Evolutionary conservation across 1,284 basidiomycete genomes (phyloP).

Genomic region (Ganoderma boninense): DNA sequence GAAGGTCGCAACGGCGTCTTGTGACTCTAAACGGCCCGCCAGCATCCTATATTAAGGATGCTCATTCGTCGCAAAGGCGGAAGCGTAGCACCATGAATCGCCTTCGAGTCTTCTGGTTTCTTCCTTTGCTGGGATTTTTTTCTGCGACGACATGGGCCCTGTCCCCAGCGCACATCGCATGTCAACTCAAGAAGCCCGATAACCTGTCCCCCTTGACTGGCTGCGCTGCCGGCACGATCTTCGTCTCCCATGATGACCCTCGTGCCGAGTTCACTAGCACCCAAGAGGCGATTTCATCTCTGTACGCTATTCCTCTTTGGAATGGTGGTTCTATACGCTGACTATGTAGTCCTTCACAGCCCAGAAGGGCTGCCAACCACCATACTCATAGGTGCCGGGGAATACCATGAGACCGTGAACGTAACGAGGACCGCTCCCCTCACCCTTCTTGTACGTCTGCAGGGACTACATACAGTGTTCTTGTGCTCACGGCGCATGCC

Average conservation of each 20-base stretch:
- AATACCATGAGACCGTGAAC: conserved; percentile 68
- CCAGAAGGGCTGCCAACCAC: conserved; percentile 47
- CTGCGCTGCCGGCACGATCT: conserved; percentile 65
- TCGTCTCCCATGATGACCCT: conserved; percentile 58
- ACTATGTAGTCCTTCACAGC: conserved; percentile 36
- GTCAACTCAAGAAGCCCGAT: conserved; percentile 58
- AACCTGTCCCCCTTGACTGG: conserved; percentile 53
- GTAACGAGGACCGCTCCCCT: conserved; percentile 62
- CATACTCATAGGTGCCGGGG: conserved; percentile 69
- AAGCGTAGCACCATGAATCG: neutral
- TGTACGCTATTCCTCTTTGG: conserved; percentile 47
- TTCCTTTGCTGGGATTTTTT: neutral
- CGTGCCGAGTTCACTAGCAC: conserved; percentile 56
- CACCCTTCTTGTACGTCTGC: conserved; percentile 55
- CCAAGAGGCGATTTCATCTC: conserved; percentile 60
- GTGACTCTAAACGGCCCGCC: conserved; percentile 21
- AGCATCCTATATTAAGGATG: conserved; percentile 7
- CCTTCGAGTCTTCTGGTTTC: neutral
- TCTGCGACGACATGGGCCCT: conserved; percentile 39
- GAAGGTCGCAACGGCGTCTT: conserved; percentile 2
- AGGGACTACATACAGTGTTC: neutral
- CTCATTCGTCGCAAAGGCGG: neutral
- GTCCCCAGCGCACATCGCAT: conserved; percentile 55
- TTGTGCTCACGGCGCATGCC: neutral
- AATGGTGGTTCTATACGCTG: neutral